Base-by-base conservation (phyloP, 2,329 filamentous ascomycete species). In the Fulvia fulva region DNA sequence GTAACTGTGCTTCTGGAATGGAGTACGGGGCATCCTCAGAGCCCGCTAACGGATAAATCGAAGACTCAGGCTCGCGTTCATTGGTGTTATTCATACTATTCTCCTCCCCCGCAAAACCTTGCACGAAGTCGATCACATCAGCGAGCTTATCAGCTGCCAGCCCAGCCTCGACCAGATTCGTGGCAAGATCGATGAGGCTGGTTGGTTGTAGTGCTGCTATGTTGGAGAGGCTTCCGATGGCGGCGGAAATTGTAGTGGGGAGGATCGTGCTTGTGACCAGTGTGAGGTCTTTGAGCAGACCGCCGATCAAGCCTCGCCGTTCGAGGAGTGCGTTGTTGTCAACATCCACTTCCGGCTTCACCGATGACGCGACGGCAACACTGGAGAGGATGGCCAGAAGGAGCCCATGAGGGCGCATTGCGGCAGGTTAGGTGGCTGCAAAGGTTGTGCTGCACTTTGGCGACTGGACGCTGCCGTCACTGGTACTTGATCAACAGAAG, bases 1-100 rank as follows among this genome's bases (percentile, higher is more conserved):
- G 77, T n/a, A 84, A 73, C 9, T 68, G 64, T 1, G 65, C 58
- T 64, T 83, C 80, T 0, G 73, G 63, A 3, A 81, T 54, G 0
- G 73, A 74, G 67, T 82, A 83, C 0, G 75, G 73, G 0, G 80
- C 77, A 64, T 83, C 81, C 2, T 57, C 65, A 9, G 68, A 56
- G 25, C 67, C 63, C 46, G 67, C 68, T 60, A 70, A 72, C 2
- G 73, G 76, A 41, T 73, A 79, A 19, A 77, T 71, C 3, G 58
- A 30, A 1, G 43, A 43, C 19, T 47, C 25, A 26, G 67, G 65
- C 3, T 57, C 43, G 14, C 56, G 47, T 4, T 58, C n/a, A 51
- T 68, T 70, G 58, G 57, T 52, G 32, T 70, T 71, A 47, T 56
- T 57, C 23, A 54, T 54, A 46, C 56, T 63, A 53, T 59, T 41